Evolutionary conservation across 2,329 filamentous ascomycete genomes (phyloP).

Genomic region (Phyllachora maydis): DNA sequence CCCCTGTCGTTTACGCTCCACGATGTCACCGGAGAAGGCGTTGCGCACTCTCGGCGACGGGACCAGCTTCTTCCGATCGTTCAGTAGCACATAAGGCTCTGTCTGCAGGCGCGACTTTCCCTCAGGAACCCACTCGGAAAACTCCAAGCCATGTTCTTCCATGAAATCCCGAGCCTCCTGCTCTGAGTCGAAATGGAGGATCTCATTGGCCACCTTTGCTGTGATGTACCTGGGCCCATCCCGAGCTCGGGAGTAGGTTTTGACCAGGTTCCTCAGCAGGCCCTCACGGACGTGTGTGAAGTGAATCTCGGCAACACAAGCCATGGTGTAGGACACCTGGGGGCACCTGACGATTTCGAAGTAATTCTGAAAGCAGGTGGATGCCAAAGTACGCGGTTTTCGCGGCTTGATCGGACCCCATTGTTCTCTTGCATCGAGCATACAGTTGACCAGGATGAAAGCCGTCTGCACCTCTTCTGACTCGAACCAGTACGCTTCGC

Average conservation of each 20-base stretch:
- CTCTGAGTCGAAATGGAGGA: constrained; percentile 46
- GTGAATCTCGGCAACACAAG: constrained; percentile 47
- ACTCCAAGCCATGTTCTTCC: constrained; percentile 32
- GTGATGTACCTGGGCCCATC: constrained; percentile 39
- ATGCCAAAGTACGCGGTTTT: constrained; percentile 23
- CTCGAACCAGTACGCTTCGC: constrained; percentile 27
- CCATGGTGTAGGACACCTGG: constrained; percentile 45
- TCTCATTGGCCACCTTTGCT: constrained; percentile 28
- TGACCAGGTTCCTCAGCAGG: constrained; percentile 32
- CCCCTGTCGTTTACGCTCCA: constrained; percentile 36
- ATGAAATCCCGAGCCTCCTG: constrained; percentile 46
- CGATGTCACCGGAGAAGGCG: constrained; percentile 30
- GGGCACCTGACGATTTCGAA: constrained; percentile 37
- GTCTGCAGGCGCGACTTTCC: constrained; percentile 3
- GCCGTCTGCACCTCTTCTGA: constrained; percentile 40
- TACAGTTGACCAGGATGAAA: constrained; percentile 34
- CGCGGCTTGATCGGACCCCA: constrained; percentile 33
- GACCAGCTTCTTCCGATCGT: constrained; percentile 20
- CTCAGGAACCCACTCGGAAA: constrained; percentile 17
- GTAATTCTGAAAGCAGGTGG: constrained; percentile 28
- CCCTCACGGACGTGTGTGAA: constrained; percentile 39
- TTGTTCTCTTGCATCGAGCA: constrained; percentile 35
- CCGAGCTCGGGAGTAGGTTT: constrained; percentile 32
- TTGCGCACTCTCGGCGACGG: constrained; percentile 30
- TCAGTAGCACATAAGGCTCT: constrained; percentile 20